These are phyloP conservation scores for Calonectria multiphialidica DNA, from an alignment of 2,329 filamentous ascomycete genomes.

Conservation along the genomic window DNA sequence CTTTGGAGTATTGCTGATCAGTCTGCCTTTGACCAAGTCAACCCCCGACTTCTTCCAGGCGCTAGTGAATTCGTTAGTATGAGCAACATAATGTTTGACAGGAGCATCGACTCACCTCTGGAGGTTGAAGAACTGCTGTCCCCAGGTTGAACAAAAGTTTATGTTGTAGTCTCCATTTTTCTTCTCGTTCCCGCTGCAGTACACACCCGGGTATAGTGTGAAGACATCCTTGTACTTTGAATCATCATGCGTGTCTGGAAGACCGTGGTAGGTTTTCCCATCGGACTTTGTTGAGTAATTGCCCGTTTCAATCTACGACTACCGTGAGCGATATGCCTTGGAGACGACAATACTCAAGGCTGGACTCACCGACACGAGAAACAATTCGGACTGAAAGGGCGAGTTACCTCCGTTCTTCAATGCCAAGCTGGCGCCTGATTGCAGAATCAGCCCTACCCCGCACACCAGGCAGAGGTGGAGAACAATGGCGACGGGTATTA, in stretches of 20 bases:
- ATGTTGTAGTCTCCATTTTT: background rate
- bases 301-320: background rate
- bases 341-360: background rate
- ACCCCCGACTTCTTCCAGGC: background rate
- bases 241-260: background rate
- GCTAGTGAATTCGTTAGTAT: background rate
- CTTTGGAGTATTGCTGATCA: background rate
- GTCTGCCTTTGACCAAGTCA: background rate
- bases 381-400: background rate
- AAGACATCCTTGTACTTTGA: background rate
- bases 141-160: background rate
- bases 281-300: background rate
- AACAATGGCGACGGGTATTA: background rate
- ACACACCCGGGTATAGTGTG: background rate
- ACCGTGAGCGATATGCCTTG: background rate
- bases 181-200: background rate
- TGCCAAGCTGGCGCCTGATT: background rate
- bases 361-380: background rate
- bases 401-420: background rate
- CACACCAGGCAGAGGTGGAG: background rate
- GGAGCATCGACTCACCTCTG: background rate
- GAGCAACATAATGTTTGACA: background rate
- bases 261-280: background rate
- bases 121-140: background rate
- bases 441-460: constrained; percentile 5